Conservation (phyloP, 345 rosid species). For the Syzygium aqueum region DNA sequence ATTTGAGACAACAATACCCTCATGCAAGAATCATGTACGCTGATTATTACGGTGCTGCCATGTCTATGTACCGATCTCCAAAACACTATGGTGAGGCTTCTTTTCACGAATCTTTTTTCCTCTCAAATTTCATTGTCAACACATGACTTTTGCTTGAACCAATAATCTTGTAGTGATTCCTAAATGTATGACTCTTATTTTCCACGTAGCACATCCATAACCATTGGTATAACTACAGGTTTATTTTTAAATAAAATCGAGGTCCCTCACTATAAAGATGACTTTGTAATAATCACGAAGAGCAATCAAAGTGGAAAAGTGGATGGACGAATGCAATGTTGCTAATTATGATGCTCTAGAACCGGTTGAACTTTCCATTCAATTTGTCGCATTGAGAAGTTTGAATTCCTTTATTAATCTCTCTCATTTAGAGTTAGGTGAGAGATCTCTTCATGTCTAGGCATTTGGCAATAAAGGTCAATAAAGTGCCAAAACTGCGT, state of each 20-base stretch:
- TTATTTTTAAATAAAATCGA: neutral
- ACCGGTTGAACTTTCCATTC: neutral
- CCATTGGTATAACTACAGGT: neutral
- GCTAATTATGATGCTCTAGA: neutral
- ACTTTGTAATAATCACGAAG: neutral
- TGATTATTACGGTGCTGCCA: slow-evolving; percentile 41
- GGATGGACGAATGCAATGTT: neutral
- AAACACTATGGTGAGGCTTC: slow-evolving; percentile 27
- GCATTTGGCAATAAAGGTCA: neutral
- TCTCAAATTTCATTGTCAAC: neutral
- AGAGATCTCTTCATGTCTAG: neutral
- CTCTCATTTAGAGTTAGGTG: neutral
- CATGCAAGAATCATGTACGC: slow-evolving; percentile 44
- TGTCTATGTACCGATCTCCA: slow-evolving; percentile 30
- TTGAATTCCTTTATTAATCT: neutral
- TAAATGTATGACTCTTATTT: neutral
- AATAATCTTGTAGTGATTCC: neutral
- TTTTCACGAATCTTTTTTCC: neutral
- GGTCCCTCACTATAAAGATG: neutral
- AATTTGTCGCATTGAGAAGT: neutral
- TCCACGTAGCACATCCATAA: neutral
- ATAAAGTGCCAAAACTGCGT: neutral
- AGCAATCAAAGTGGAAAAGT: neutral
- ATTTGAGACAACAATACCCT: slow-evolving; percentile 32
- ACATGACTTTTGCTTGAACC: neutral